Percentiles rank a stretch among this genome's conserved stretches.
phyloP scores from a whole-genome alignment of 176 grass and related monocot genomes.

The Triticum dicoccoides region DNA sequence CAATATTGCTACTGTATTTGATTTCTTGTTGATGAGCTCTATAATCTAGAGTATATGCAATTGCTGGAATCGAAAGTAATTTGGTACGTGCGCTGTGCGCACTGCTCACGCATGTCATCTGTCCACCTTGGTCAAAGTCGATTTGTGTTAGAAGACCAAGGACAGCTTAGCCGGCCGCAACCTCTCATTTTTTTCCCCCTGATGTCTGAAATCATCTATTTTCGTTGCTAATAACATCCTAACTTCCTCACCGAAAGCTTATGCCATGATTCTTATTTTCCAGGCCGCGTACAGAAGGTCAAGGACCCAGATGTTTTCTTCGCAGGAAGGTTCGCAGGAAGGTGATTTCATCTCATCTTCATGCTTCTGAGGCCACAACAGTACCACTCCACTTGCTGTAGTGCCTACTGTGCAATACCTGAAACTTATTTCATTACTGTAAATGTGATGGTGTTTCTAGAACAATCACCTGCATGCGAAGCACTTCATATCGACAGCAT shows the following conservation, averaged over 20 bases:
- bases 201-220: neutral
- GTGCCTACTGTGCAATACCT: neutral
- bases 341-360: conserved; percentile 33
- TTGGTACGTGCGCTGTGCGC: no score
- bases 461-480: neutral
- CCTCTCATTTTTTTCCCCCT: neutral
- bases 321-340: conserved; percentile 88
- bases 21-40: no score
- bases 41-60: no score
- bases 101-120: no score
- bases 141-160: no score
- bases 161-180: neutral
- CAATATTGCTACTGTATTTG: no score
- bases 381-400: neutral
- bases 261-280: neutral
- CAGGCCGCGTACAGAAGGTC: conserved; percentile 65
- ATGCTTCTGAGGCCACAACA: neutral
- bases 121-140: no score
- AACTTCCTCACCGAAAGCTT: neutral
- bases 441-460: neutral
- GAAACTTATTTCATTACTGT: neutral
- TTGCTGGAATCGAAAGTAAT: no score
- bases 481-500: neutral
- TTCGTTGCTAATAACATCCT: neutral
- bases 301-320: conserved; percentile 69